These are phyloP conservation scores for Fraxinus dipetala DNA, from an alignment of 305 asterid species.

Conservation along the genomic window DNA sequence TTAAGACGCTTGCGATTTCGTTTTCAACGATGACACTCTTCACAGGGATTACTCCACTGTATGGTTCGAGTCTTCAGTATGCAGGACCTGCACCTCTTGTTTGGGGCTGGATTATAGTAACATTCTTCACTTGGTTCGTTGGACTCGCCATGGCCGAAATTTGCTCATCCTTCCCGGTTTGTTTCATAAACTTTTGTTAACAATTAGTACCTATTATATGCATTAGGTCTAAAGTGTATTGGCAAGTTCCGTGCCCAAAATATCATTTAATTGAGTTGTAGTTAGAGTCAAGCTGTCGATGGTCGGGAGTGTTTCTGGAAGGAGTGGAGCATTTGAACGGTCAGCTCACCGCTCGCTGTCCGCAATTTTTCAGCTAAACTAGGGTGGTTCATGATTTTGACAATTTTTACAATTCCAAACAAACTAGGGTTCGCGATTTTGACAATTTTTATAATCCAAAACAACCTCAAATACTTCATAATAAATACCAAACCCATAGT, in stretches of 20 bases:
- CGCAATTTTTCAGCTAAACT: not conserved
- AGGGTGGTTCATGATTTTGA: no score
- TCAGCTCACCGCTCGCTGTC: not conserved
- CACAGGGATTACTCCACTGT: conserved; percentile 45
- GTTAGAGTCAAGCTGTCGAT: not conserved
- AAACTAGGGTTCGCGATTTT: no score
- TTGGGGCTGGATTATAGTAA: conserved; percentile 48
- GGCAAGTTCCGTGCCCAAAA: not conserved
- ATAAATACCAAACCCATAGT: no score
- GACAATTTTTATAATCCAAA: not conserved
- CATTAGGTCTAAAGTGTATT: not conserved
- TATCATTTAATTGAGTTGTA: no score
- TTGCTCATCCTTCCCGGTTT: conserved; percentile 50
- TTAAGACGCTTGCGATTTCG: conserved; percentile 42
- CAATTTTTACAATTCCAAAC: no score
- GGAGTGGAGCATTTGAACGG: not conserved
- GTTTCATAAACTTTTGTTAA: not conserved
- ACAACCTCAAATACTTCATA: not conserved
- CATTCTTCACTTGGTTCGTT: conserved; percentile 46
- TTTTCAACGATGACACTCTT: conserved; percentile 44
- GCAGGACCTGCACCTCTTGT: conserved; percentile 43
- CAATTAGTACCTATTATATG: not conserved
- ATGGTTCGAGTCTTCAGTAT: conserved; percentile 33
- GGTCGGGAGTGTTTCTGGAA: not conserved
- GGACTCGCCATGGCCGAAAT: conserved; percentile 52